Conservation (phyloP, 331 rosid genomes). For the Rosa hybrid region DNA sequence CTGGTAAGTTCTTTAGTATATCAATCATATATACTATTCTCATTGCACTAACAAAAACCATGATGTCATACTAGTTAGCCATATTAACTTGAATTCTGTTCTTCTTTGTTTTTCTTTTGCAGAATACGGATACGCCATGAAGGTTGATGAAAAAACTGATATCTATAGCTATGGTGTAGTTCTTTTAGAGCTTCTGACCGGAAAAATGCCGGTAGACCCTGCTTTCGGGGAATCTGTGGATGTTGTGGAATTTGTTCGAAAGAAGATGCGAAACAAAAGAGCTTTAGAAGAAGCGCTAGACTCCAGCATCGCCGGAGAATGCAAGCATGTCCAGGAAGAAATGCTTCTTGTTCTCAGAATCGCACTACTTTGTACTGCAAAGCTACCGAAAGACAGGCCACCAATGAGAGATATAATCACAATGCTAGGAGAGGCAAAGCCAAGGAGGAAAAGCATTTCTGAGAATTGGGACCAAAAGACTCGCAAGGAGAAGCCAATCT, state of each 20-base stretch:
- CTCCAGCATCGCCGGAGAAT: conserved; percentile 57
- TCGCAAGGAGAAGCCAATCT: conserved; percentile 50
- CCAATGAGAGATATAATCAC: conserved; percentile 73
- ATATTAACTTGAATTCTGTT: not conserved
- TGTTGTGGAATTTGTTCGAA: conserved; percentile 66
- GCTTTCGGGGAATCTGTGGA: conserved; percentile 54
- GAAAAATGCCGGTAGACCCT: conserved; percentile 63
- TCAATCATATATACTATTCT: not conserved
- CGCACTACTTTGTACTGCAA: conserved; percentile 76
- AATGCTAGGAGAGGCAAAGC: conserved; percentile 91
- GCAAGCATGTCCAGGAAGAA: conserved; percentile 80
- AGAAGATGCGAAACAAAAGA: conserved; percentile 46
- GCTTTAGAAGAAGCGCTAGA: conserved; percentile 59
- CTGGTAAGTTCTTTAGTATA: conserved; percentile 46
- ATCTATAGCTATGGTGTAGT: conserved; percentile 80
- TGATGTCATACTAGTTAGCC: not conserved
- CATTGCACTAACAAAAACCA: not conserved
- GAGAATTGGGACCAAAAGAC: conserved; percentile 37
- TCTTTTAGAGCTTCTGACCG: conserved; percentile 76
- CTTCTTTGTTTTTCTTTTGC: conserved; percentile 11
- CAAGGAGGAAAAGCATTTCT: conserved; percentile 77
- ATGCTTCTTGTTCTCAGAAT: conserved; percentile 80
- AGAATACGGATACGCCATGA: conserved; percentile 83
- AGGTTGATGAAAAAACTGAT: conserved; percentile 82
- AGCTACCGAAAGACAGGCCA: conserved; percentile 87